Base-by-base conservation (phyloP, 768 basidiomycete species). In the Phanerochaete carnosa region DNA sequence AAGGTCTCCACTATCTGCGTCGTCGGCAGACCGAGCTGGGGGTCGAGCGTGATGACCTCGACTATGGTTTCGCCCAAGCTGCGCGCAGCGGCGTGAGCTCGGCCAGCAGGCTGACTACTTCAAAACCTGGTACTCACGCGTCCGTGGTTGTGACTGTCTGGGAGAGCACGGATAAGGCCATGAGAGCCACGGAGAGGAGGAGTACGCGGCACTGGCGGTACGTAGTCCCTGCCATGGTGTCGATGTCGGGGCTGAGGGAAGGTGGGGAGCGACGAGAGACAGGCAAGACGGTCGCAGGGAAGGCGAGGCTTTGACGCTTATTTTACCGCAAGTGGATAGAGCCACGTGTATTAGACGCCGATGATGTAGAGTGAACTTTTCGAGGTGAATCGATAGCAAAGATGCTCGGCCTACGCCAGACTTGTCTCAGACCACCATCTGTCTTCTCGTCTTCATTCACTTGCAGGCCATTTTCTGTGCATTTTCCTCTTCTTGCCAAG, bases 51-150 rank as follows among this genome's bases (percentile, higher is more conserved):
- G 60, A 82, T 56, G 47, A 80, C 72, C 58, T 83, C 77, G 29
- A 87, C 76, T 47, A 90, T 74, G 0, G 85, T 78, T 33, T 75
- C 67, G 7, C 88, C 88, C 43, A 72, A 72, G 6, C 80, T 81
- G 60, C 22, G 26, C 7, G 46, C 57, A 22, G 60, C 62, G 64
- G 45, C 23, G 58, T 29, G 23, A 61, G 29, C 29, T 39, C 30
- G 37, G 22, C 16, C 47, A 37, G 23, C 73, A 26, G 30, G 53
- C 35, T 30, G 12, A 51, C 32, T 9, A 16, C 30, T 29, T 50
- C 32, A n/a, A 32, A 37, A 45, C 39, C 0, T 2, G 50, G 19
- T n/a, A 69, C 83, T 58, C 70, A 87, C 86, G 55, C 68, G 65
- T 86, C 73, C n/a, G 73, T 66, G 32, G 73, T 72, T 0, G 84